Conservation (phyloP, 495 filamentous ascomycete species). For the Penicillium canescens region DNA sequence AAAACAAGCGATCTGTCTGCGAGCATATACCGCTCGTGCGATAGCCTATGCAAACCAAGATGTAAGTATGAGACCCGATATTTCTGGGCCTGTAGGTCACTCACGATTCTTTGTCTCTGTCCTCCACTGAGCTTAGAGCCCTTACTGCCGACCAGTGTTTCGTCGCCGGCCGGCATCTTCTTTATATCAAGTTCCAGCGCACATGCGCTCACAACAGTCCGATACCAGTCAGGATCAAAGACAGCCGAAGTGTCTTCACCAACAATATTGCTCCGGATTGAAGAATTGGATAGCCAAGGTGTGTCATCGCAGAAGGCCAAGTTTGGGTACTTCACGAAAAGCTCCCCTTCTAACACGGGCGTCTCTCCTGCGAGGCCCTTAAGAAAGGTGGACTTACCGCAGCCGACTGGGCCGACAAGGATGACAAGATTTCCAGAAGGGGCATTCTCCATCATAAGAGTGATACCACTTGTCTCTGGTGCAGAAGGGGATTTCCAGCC, state of each 20-base stretch:
- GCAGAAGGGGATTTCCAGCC: constrained; percentile 14
- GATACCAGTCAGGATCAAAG: constrained; percentile 43
- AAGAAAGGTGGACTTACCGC: constrained; percentile 43
- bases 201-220: constrained; percentile 38
- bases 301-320: constrained; percentile 42
- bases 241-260: constrained; percentile 11
- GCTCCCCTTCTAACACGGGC: constrained; percentile 9
- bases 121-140: constrained; percentile 41
- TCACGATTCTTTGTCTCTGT: constrained; percentile 39
- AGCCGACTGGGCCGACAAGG: constrained; percentile 41
- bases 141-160: constrained; percentile 33
- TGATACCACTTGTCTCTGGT: constrained; percentile 2
- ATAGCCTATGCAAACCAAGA: constrained; percentile 22
- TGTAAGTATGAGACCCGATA: neutral
- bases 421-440: constrained; percentile 18
- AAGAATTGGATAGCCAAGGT: constrained; percentile 43
- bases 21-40: constrained; percentile 48
- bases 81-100: neutral
- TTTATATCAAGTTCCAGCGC: constrained; percentile 34
- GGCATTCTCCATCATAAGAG: constrained; percentile 1
- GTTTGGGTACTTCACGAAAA: constrained; percentile 18
- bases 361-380: constrained; percentile 27
- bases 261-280: constrained; percentile 38
- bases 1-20: constrained; percentile 40
- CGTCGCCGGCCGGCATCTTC: constrained; percentile 34